phyloP scores from a whole-genome alignment of 164 flowering plant species.

The Nymphaea thermarum region DNA sequence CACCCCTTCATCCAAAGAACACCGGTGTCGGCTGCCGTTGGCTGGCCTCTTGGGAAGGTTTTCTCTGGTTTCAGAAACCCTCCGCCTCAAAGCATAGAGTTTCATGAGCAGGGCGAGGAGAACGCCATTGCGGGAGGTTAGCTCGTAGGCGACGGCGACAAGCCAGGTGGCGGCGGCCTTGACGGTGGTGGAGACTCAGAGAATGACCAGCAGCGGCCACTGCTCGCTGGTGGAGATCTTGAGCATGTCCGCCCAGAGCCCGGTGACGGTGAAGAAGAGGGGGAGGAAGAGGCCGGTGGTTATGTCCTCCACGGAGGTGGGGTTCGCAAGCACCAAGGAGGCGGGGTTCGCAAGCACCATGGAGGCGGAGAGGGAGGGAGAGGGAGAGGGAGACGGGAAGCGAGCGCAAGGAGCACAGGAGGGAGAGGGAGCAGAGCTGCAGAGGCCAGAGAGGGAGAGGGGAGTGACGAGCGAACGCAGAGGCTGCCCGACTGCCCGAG shows the following conservation, averaged over 20 bases:
- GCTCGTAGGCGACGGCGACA: conserved; percentile 11
- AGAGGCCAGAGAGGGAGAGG: too few species aligned
- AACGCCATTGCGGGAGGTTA: conserved; percentile 21
- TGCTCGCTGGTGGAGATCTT: background rate
- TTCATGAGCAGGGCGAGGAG: conserved; percentile 43
- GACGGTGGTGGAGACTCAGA: conserved; percentile 9
- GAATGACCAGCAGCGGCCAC: conserved; percentile 3
- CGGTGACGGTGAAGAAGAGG: conserved; percentile 23
- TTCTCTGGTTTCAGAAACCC: too few species aligned
- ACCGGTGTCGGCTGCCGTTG: too few species aligned
- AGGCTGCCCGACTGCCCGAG: too few species aligned
- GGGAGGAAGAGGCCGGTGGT: conserved; percentile 35
- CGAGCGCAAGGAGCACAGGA: too few species aligned
- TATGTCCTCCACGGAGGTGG: conserved; percentile 32
- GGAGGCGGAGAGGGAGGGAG: too few species aligned
- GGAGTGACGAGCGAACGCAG: too few species aligned
- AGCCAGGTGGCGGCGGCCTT: conserved; percentile 24
- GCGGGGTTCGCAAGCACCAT: too few species aligned
- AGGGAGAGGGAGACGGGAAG: too few species aligned
- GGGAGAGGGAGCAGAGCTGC: too few species aligned
- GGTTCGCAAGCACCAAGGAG: conserved; percentile 23
- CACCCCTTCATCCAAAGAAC: too few species aligned
- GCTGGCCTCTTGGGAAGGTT: too few species aligned
- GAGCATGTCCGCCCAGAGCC: conserved; percentile 9
- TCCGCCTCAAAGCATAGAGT: conserved; percentile 28